phyloP scores from a whole-genome alignment of 2,329 filamentous ascomycete genomes.

The Monilinia laxa region DNA sequence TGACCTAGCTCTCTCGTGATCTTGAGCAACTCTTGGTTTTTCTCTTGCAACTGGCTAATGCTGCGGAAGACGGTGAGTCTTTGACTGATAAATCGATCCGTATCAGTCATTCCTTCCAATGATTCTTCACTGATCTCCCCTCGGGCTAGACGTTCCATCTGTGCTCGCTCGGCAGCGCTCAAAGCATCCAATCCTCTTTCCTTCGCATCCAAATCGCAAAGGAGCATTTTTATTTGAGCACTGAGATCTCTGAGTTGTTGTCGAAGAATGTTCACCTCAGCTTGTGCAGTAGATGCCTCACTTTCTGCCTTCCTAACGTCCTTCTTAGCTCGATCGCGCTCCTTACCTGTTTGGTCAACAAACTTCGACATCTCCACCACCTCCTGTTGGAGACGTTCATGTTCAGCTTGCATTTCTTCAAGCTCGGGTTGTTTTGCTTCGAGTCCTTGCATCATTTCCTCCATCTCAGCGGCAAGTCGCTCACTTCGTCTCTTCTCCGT shows the following conservation, averaged over 20 bases:
- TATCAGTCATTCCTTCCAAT: constrained; percentile 74
- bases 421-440: constrained; percentile 87
- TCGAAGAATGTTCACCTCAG: constrained; percentile 75
- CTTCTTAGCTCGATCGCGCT: constrained; percentile 76
- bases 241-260: constrained; percentile 88
- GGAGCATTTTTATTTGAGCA: constrained; percentile 83
- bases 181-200: constrained; percentile 76
- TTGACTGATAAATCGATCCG: constrained; percentile 84
- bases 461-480: constrained; percentile 72
- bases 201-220: constrained; percentile 80
- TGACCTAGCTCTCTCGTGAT: constrained; percentile 83
- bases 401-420: constrained; percentile 78
- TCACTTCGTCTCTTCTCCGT: constrained; percentile 72
- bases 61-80: constrained; percentile 88
- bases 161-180: constrained; percentile 67
- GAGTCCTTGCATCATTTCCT: constrained; percentile 81
- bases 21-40: constrained; percentile 81
- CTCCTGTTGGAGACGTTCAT: constrained; percentile 75
- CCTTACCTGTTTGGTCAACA: constrained; percentile 76
- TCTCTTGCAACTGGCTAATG: constrained; percentile 78
- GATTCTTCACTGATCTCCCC: constrained; percentile 72
- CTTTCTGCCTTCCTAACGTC: constrained; percentile 75
- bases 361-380: constrained; percentile 82
- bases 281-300: constrained; percentile 61
- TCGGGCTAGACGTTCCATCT: constrained; percentile 74